These are phyloP conservation scores for Phytopythium litorale DNA, from an alignment of 352 stramenopile species.

Conservation along the genomic window DNA sequence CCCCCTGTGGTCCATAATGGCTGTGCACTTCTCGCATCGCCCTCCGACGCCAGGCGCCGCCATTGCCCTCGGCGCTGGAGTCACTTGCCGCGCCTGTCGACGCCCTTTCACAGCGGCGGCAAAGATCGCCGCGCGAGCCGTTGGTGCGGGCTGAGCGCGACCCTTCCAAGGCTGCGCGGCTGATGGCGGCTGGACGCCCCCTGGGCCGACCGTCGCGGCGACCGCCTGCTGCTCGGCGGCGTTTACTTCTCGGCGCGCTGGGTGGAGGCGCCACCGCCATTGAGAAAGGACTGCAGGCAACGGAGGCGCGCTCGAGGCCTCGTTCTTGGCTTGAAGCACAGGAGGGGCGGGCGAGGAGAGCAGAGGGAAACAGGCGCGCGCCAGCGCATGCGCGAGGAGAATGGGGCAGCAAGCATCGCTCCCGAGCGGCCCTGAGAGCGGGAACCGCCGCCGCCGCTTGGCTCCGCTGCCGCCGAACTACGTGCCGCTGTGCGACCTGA, in stretches of 20 bases:
- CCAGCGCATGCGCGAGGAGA: not conserved
- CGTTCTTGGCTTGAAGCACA: not conserved
- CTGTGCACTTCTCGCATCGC: too few species aligned
- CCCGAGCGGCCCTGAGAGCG: constrained; percentile 9
- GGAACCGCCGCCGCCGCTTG: constrained; percentile 14
- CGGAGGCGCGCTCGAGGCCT: not conserved
- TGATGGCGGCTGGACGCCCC: not conserved
- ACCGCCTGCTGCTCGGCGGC: not conserved
- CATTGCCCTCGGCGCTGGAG: too few species aligned
- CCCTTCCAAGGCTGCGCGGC: not conserved
- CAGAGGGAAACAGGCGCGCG: not conserved
- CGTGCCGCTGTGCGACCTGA: constrained; percentile 50
- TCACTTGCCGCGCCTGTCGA: too few species aligned
- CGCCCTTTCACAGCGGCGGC: too few species aligned
- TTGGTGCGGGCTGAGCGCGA: not conserved
- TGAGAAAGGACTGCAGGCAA: not conserved
- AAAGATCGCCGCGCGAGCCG: constrained; percentile 1
- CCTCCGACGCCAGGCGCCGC: too few species aligned
- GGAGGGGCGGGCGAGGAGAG: not conserved
- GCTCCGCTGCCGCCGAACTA: constrained; percentile 40
- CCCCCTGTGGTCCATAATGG: too few species aligned
- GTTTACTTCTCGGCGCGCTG: not conserved
- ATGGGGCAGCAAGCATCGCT: constrained; percentile 68
- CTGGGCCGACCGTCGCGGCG: not conserved
- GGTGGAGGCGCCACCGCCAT: not conserved